Base-by-base conservation (phyloP, 2,329 filamentous ascomycete species). In the Fusarium protoensiforme region DNA sequence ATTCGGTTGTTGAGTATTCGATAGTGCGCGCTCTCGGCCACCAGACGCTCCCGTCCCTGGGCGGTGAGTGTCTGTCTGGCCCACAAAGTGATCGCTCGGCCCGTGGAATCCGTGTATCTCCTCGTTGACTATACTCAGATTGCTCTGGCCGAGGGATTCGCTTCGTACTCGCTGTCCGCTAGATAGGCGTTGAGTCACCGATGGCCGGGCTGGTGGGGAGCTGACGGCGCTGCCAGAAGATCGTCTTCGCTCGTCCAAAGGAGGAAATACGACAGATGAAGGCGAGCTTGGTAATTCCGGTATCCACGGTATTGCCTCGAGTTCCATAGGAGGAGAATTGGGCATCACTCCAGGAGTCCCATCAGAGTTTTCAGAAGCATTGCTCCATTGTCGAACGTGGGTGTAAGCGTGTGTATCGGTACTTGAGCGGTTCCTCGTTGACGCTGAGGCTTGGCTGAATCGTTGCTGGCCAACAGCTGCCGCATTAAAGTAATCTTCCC, bases 61-160 rank as follows among this genome's bases (percentile, higher is more conserved):
- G 7, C 69, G 68, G 33, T 75, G 73, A 2, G 67, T 69, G n/a
- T 69, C 81, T 1, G 81, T 87, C 75, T 87, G 83, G 0, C 86
- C 86, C 6, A 79, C 82, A 10, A 81, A 81, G 1, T 79, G 77
- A 57, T 84, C 77, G 4, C 75, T 64, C 2, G 85, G 82, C 1
- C 86, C 86, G 64, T 87, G 85, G 39, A 86, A 83, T 4, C 87
- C 87, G 61, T 88, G 86, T 59, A 86, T 80, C 65, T 86, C 85
- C 73, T 88, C 87, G 51, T 78, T 81, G 35, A 87, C 84, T 3
- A 77, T 73, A 20, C 72, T 75, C 35, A 81, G 66, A 38, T 72
- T 59, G 7, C 67, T 67, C 41, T 75, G 76, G 0, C 74, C 76
- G 2, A 73, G 38, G 1, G 76, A 78, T 33, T 78, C 76, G 20